Conservation (phyloP, 1,139 yeast genomes). For the Suhomyces panamericanus region DNA sequence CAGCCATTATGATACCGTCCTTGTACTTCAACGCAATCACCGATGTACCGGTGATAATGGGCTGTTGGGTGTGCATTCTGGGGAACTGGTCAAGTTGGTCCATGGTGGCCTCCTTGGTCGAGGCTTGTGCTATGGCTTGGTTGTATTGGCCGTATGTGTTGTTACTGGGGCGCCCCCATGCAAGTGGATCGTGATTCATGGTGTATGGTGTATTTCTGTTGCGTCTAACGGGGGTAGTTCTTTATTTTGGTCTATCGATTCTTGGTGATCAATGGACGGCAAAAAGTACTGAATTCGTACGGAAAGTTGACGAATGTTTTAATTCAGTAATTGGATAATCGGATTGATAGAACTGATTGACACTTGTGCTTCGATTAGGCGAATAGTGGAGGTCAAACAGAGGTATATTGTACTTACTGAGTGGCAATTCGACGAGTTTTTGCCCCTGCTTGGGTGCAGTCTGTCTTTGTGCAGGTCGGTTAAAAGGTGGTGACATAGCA, state of each 20-base stretch:
- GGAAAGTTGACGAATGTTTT: not conserved
- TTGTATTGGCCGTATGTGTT: conserved; percentile 80
- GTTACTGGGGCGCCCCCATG: conserved; percentile 94
- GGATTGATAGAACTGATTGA: not conserved
- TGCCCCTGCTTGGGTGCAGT: not conserved
- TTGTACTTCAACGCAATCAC: conserved; percentile 88
- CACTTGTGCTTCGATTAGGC: not conserved
- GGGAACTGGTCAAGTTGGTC: conserved; percentile 48
- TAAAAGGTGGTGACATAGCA: not conserved
- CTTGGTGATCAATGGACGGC: not conserved
- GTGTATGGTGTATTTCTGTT: not conserved
- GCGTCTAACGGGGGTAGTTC: not conserved
- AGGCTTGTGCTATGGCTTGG: conserved; percentile 64
- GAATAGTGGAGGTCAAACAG: not conserved
- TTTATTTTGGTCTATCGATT: not conserved
- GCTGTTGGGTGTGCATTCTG: conserved; percentile 84
- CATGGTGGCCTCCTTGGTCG: conserved; percentile 21
- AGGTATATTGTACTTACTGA: not conserved
- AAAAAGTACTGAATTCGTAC: not conserved
- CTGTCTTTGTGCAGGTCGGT: conserved; percentile 3
- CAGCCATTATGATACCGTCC: conserved; percentile 91
- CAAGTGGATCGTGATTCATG: conserved; percentile 94
- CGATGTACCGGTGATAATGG: conserved; percentile 94
- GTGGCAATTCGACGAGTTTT: conserved; percentile 12
- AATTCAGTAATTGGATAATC: not conserved